A percentile compares a stretch with the other conserved stretches of the same genome.
Conservation (phyloP, 169 alveolate genomes). For the Plasmodium knowlesi region DNA sequence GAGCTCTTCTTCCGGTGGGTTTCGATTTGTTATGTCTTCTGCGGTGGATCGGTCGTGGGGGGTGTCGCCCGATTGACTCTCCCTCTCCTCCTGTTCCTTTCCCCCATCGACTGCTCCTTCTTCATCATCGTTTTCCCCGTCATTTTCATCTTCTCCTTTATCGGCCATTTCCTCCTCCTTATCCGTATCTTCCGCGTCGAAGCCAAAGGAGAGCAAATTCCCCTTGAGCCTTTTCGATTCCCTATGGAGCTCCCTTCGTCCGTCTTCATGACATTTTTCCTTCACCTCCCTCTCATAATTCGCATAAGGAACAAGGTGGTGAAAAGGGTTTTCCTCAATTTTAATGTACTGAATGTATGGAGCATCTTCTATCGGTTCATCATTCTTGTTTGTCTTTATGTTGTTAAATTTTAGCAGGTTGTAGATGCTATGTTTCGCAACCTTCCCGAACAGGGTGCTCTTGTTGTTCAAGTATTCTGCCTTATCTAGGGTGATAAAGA, state of each 20-base stretch:
- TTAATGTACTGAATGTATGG: conserved; percentile 40
- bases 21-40: neutral
- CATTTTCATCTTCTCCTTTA: neutral
- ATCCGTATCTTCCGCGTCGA: neutral
- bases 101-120: neutral
- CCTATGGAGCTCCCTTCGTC: neutral
- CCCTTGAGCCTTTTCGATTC: conserved; percentile 24
- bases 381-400: conserved; percentile 81
- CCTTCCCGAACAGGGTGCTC: conserved; percentile 95
- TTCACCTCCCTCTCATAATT: conserved; percentile 28
- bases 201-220: conserved; percentile 78
- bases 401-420: conserved; percentile 77
- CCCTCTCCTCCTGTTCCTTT: neutral
- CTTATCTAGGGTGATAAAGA: conserved; percentile 93
- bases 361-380: conserved; percentile 75
- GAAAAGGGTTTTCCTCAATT: conserved; percentile 83
- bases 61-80: neutral
- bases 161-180: neutral
- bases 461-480: conserved; percentile 90
- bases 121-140: neutral
- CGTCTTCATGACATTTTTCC: neutral
- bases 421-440: conserved; percentile 84
- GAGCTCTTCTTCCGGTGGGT: neutral
- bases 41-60: neutral
- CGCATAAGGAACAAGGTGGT: conserved; percentile 78